Base-by-base conservation (phyloP, 805 yeast genomes). In the Kluyveromyces aestuarii region DNA sequence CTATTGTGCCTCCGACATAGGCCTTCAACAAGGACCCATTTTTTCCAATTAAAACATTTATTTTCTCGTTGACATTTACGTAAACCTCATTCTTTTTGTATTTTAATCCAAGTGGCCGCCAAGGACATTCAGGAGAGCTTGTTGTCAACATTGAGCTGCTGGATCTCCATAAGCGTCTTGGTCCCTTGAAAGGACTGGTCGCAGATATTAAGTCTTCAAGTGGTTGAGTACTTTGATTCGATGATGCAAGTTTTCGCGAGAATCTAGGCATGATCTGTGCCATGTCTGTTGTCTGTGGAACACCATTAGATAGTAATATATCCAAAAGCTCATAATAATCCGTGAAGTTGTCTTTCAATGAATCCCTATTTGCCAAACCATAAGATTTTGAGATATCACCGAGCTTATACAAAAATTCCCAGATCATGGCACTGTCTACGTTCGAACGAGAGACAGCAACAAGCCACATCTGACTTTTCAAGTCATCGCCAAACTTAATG, bases 371-470 rank as follows among this genome's bases (percentile, higher is more conserved):
- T 17, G 55, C 55, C 5, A 65, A 47, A 21, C 55, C 59, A 52
- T 73, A 75, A 17, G 68, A 68, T 45, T 72, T 67, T 47, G 88
- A 67, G 1, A 87, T 60, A 6, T 69, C 65, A 47, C 79, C 76
- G 21, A 91, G 69, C 50, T 77, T 76, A 67, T 80, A 80, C 19
- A 91, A 68, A 58, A 84, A 87, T 69, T 91, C 97, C 60, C 89
- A 78, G 1, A 90, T 77, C 3, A 80, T 64, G 1, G 89, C 79
- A 35, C 90, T 89, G 62, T 91, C 96, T 37, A 83, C 87, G 61
- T 91, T 93, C 40, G 88, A 82, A 52, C 97, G 76, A 1, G 95
- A 80, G n/a, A 90, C 89, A 0, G 90, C 95, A 10, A 90, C 95
- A 8, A 88, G 58, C 84, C 95, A 93, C 14, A 91, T 57, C 16